A percentile compares a stretch with the other conserved stretches of the same genome.
Conservation (phyloP, 1,139 yeast genomes). For the Hansenula sp. region DNA sequence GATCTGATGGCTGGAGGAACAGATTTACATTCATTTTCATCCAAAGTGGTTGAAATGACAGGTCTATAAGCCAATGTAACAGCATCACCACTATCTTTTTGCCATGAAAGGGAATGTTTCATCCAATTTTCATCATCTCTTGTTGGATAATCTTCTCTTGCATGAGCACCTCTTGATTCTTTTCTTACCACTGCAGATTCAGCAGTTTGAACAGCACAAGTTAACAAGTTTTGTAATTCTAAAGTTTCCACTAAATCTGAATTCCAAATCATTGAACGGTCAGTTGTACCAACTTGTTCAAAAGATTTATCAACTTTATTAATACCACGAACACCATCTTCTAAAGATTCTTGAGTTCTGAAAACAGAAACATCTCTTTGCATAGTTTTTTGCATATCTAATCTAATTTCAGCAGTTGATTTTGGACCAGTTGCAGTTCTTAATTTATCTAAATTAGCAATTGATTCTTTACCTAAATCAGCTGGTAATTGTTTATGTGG, state of each 20-base stretch:
- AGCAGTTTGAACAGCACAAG: conserved; percentile 98
- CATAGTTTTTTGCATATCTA: conserved; percentile 93
- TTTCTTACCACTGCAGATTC: conserved; percentile 90
- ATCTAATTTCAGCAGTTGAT: conserved; percentile 85
- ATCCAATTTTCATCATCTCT: conserved; percentile 97
- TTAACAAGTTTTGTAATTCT: conserved; percentile 92
- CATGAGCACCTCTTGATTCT: conserved; percentile 99
- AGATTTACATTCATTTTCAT: conserved; percentile 87
- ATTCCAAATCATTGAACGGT: conserved; percentile 98
- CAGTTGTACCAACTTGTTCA: conserved; percentile 76
- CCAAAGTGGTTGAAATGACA: conserved; percentile 80
- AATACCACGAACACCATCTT: conserved; percentile 85
- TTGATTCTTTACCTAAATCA: conserved; percentile 84
- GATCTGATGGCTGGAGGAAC: conserved; percentile 98
- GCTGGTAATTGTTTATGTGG: conserved; percentile 79
- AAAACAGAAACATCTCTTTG: conserved; percentile 96
- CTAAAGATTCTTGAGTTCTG: conserved; percentile 90
- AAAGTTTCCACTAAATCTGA: conserved; percentile 93
- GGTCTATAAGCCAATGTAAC: conserved; percentile 82
- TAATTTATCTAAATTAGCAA: conserved; percentile 83
- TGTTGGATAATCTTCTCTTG: conserved; percentile 94
- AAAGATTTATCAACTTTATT: conserved; percentile 70
- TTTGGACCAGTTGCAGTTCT: conserved; percentile 83
- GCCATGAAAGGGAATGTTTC: conserved; percentile 97
- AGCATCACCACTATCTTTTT: conserved; percentile 62